A percentile compares a stretch with the other conserved stretches of the same genome.
These are phyloP conservation scores for Neckera pumila DNA, from an alignment of 225 moss, liverwort and hornwort species.

Conservation along the genomic window DNA sequence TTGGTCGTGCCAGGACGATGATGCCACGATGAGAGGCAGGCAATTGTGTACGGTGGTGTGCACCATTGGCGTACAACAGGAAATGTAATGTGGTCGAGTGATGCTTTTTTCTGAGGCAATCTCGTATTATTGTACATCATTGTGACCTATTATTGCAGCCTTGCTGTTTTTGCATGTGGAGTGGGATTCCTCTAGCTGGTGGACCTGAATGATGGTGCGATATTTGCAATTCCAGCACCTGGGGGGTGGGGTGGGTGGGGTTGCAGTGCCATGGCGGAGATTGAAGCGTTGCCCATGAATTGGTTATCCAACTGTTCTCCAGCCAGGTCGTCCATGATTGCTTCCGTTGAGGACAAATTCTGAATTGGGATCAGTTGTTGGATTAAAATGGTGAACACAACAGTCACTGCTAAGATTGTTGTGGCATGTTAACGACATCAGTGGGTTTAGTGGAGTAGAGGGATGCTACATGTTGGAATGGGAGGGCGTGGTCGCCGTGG, in stretches of 20 bases:
- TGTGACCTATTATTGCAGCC: background rate
- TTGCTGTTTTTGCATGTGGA: background rate
- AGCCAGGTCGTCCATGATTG: background rate
- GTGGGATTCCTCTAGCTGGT: background rate
- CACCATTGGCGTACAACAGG: background rate
- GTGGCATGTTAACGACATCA: no score
- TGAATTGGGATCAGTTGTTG: background rate
- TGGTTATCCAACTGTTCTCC: background rate
- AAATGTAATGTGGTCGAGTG: background rate
- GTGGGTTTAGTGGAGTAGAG: background rate
- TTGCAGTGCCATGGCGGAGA: background rate
- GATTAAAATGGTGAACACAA: background rate
- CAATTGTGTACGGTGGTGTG: background rate
- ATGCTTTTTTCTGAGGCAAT: background rate
- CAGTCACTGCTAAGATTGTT: no score
- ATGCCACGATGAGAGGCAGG: background rate
- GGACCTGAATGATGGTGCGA: background rate
- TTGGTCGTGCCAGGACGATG: background rate
- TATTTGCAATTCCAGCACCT: background rate
- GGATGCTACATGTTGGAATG: background rate
- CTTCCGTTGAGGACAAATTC: background rate
- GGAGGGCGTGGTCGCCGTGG: no score
- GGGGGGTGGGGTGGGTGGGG: no score
- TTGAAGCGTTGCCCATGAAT: background rate
- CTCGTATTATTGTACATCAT: slow-evolving; percentile 1